Evolutionary conservation across 2,329 filamentous ascomycete species (phyloP).

Genomic region (Neospermospora avenae): DNA sequence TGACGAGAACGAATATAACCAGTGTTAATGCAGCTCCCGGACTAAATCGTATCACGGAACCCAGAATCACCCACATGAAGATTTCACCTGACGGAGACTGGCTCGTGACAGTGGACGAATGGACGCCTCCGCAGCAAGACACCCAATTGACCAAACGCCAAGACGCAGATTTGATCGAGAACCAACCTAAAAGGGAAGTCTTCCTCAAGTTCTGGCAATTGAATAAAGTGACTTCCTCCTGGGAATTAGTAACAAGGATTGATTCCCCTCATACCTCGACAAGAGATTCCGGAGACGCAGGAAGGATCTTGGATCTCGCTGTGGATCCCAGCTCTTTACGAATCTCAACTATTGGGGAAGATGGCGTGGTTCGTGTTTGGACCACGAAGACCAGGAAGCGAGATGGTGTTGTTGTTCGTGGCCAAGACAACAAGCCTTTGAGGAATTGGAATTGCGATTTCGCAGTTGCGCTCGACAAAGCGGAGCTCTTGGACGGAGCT

Average conservation of each 20-base stretch:
- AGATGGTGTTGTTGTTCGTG: slow-evolving; percentile 63
- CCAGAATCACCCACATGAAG: slow-evolving; percentile 70
- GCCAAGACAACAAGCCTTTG: slow-evolving; percentile 53
- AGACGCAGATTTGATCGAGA: slow-evolving; percentile 43
- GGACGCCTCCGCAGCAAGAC: slow-evolving; percentile 72
- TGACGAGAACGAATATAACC: slow-evolving; percentile 84
- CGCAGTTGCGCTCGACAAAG: slow-evolving; percentile 47
- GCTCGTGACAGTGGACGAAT: slow-evolving; percentile 90
- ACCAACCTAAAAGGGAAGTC: slow-evolving; percentile 61
- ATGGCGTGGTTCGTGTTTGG: slow-evolving; percentile 79
- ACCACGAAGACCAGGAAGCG: slow-evolving; percentile 66
- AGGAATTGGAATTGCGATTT: slow-evolving; percentile 73
- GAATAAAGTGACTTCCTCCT: slow-evolving; percentile 52
- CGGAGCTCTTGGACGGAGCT: slow-evolving; percentile 34
- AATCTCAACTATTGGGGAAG: slow-evolving; percentile 83
- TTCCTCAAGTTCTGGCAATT: slow-evolving; percentile 89
- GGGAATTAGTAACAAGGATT: slow-evolving; percentile 78
- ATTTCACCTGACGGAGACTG: slow-evolving; percentile 80
- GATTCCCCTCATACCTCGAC: slow-evolving; percentile 72
- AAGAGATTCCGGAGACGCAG: slow-evolving; percentile 46
- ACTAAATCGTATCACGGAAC: slow-evolving; percentile 69
- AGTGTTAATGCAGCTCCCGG: slow-evolving; percentile 73
- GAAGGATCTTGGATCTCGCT: slow-evolving; percentile 67
- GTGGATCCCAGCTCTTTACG: slow-evolving; percentile 65
- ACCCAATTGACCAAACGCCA: slow-evolving; percentile 54